Conservation (phyloP, 768 basidiomycete genomes). For the Hortiboletus campestris region DNA sequence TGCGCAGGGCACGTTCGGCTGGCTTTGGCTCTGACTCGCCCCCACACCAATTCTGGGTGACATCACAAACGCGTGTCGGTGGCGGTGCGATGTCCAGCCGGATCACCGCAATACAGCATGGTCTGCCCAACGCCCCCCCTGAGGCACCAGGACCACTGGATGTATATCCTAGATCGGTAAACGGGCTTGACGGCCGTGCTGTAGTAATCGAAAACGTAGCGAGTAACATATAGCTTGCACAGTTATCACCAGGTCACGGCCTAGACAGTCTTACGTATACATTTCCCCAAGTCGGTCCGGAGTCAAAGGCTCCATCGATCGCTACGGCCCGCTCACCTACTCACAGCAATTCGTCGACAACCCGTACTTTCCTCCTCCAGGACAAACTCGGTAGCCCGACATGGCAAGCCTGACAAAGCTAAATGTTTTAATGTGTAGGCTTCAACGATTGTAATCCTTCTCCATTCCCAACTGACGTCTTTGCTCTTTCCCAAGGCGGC, state of each 20-base stretch:
- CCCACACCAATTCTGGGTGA: slow-evolving; percentile 22
- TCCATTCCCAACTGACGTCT: slow-evolving; percentile 1
- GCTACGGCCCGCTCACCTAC: slow-evolving; percentile 2
- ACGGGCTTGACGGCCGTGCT: neutral
- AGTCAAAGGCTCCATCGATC: neutral
- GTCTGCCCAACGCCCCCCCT: neutral
- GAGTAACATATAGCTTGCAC: no score
- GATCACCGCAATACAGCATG: slow-evolving; percentile 10
- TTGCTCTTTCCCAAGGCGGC: slow-evolving; percentile 39
- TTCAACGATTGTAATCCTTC: neutral
- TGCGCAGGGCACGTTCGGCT: slow-evolving; percentile 8
- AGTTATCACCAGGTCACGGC: no score
- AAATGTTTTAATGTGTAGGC: slow-evolving; percentile 78
- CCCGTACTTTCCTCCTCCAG: neutral
- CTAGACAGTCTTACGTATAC: neutral
- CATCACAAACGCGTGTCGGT: slow-evolving; percentile 29
- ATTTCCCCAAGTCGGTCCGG: neutral
- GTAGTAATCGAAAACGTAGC: neutral
- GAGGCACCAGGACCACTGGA: slow-evolving; percentile 7
- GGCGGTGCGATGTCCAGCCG: slow-evolving; percentile 18
- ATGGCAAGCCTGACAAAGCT: slow-evolving; percentile 54
- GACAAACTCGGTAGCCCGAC: neutral
- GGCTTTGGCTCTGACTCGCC: slow-evolving; percentile 1
- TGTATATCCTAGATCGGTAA: neutral
- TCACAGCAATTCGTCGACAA: neutral